phyloP scores from a whole-genome alignment of 176 grass and related monocot species.

The Rhynchospora tenuis region DNA sequence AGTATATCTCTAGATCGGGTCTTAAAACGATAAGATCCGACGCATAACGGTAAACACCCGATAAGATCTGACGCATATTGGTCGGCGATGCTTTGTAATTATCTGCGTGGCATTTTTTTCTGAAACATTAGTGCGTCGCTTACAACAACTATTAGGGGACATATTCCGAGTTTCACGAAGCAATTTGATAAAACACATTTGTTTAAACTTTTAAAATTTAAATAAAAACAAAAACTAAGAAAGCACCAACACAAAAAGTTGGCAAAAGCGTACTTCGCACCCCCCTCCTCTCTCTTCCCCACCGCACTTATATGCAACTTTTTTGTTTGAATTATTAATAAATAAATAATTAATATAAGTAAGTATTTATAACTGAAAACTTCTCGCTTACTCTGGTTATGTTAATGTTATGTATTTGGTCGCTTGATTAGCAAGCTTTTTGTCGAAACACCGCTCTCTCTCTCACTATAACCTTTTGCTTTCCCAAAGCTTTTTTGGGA shows the following conservation, averaged over 20 bases:
- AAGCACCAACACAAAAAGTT: background rate
- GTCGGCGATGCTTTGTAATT: background rate
- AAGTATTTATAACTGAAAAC: background rate
- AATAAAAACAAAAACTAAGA: background rate
- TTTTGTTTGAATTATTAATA: no score
- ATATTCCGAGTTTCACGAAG: slow-evolving; percentile 12
- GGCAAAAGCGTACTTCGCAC: background rate
- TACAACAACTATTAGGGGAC: background rate
- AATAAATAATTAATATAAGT: background rate
- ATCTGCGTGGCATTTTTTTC: background rate
- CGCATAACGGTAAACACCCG: background rate
- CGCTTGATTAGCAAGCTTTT: slow-evolving; percentile 18
- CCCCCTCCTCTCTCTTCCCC: background rate
- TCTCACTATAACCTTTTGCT: background rate
- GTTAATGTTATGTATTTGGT: background rate
- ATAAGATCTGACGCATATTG: background rate
- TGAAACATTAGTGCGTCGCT: background rate
- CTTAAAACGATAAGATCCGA: background rate
- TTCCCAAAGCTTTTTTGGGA: background rate
- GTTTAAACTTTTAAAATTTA: background rate
- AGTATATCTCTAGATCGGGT: background rate
- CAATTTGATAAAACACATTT: background rate
- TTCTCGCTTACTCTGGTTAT: background rate
- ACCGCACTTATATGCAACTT: background rate
- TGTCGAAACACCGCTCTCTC: background rate